Base-by-base conservation (phyloP, 2,329 filamentous ascomycete species). In the Aspergillus luchuensis region DNA sequence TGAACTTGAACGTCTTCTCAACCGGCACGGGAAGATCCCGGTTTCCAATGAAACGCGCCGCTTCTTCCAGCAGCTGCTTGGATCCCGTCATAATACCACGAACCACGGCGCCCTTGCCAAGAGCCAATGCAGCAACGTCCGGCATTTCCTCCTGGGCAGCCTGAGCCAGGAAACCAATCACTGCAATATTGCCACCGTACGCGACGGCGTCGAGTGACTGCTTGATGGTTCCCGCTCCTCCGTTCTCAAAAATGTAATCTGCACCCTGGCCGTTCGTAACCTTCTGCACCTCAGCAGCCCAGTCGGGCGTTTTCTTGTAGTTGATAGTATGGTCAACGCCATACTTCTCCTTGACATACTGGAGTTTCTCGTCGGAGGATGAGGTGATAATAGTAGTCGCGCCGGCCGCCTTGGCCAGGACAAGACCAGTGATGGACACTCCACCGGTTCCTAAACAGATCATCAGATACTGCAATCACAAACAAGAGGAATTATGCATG, bases 381-480 rank as follows among this genome's bases (percentile, higher is more conserved):
- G 79, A 80, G 0, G 79, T 81, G 48, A 79, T 72, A 38, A 80
- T 80, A 4, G 77, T 77, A 3, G 71, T 79, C 0, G 76, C 77
- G 4, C 80, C 80, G 1, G 77, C 76, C 1, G 80, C 80, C 56
- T 77, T 78, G 23, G 79, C 80, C 8, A 80, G 62, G 7, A 74
- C 69, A 36, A 78, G 69, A 4, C 69, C 78, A 0, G 73, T 76
- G 25, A 79, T 63, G 1, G 76, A 76, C 11, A 80, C 74, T 2
- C 78, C 78, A 13, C 78, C 78, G 21, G 78, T 80, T 2, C 78
- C 78, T 77, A 55, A 7, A 30, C 74, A 28, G 73, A 61, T 10
- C 71, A 61, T 10, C 71, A 75, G 19, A 25, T 10, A 57, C 8
- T 17, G 2, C 8, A 13, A 25, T 3, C 4, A 6, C 25, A 3